These are phyloP conservation scores for Chrysoporthe puriensis DNA, from an alignment of 2,329 filamentous ascomycete genomes.

Conservation along the genomic window DNA sequence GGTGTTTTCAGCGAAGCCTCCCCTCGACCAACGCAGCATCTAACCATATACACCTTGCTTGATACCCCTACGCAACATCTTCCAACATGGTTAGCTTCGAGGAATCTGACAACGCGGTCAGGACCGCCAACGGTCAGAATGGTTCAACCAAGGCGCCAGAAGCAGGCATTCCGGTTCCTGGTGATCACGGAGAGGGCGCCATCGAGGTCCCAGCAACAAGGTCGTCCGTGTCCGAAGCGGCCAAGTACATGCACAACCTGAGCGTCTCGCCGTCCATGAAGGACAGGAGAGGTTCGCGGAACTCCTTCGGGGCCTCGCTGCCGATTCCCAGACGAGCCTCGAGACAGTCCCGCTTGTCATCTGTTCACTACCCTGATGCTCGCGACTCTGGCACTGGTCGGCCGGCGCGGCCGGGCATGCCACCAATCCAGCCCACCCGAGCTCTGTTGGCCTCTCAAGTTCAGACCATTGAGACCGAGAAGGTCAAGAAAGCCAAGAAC, in stretches of 20 bases:
- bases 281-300: slow-evolving; percentile 70
- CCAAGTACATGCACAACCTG: slow-evolving; percentile 74
- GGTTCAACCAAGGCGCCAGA: slow-evolving; percentile 33
- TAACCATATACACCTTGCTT: not conserved
- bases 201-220: slow-evolving; percentile 73
- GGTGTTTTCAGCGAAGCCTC: slow-evolving; percentile 8
- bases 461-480: slow-evolving; percentile 68
- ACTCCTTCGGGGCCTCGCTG: slow-evolving; percentile 74
- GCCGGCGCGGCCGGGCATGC: slow-evolving; percentile 59
- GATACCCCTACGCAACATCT: slow-evolving; percentile 15
- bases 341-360: slow-evolving; percentile 68
- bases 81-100: slow-evolving; percentile 25
- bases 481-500: slow-evolving; percentile 72
- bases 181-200: slow-evolving; percentile 50
- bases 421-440: slow-evolving; percentile 61
- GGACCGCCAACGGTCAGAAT: slow-evolving; percentile 18
- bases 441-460: slow-evolving; percentile 72
- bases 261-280: slow-evolving; percentile 69
- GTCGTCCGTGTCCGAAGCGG: slow-evolving; percentile 69
- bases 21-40: not conserved
- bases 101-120: slow-evolving; percentile 4
- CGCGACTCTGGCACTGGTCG: slow-evolving; percentile 47
- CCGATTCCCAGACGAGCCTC: slow-evolving; percentile 71
- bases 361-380: slow-evolving; percentile 49
- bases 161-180: slow-evolving; percentile 44